Conservation (phyloP, 208 protist species). For the Zelonia costaricensis region DNA sequence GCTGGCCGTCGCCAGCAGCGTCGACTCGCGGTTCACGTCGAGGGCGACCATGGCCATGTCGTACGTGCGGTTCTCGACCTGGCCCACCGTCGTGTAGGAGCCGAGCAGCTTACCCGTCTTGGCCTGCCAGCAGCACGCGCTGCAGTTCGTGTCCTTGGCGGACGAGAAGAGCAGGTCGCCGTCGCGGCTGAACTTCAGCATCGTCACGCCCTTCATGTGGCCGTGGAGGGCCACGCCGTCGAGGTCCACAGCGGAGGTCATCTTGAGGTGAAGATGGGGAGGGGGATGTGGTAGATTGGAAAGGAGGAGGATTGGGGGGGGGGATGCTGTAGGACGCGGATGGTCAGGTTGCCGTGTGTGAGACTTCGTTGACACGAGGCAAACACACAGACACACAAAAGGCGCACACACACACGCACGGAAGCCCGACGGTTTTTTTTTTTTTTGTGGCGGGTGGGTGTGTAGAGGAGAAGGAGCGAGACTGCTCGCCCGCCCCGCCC, state of each 20-base stretch:
- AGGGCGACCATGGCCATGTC: slow-evolving; percentile 92
- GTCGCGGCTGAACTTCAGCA: slow-evolving; percentile 97
- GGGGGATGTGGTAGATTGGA: no score
- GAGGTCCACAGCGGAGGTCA: slow-evolving; percentile 35
- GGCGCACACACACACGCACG: no score
- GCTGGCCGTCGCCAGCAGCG: slow-evolving; percentile 81
- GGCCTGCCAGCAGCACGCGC: slow-evolving; percentile 90
- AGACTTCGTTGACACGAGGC: no score
- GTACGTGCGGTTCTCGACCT: slow-evolving; percentile 39
- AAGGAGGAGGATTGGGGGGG: no score
- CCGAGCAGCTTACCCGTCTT: slow-evolving; percentile 95
- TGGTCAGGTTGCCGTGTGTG: no score
- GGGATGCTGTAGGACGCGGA: no score
- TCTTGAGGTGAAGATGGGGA: no score
- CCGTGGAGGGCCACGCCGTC: slow-evolving; percentile 82
- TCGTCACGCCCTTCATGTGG: slow-evolving; percentile 90
- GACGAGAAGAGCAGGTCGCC: slow-evolving; percentile 98
- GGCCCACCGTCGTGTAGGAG: slow-evolving; percentile 93
- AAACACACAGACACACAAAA: no score
- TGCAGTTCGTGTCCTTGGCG: slow-evolving; percentile 92
- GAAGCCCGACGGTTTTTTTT: no score
- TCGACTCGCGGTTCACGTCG: slow-evolving; percentile 93
- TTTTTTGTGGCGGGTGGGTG: no score
- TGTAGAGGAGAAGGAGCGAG: no score
- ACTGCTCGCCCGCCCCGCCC: no score